Base-by-base conservation (phyloP, 495 filamentous ascomycete genomes). In the Penicillium arizonense region DNA sequence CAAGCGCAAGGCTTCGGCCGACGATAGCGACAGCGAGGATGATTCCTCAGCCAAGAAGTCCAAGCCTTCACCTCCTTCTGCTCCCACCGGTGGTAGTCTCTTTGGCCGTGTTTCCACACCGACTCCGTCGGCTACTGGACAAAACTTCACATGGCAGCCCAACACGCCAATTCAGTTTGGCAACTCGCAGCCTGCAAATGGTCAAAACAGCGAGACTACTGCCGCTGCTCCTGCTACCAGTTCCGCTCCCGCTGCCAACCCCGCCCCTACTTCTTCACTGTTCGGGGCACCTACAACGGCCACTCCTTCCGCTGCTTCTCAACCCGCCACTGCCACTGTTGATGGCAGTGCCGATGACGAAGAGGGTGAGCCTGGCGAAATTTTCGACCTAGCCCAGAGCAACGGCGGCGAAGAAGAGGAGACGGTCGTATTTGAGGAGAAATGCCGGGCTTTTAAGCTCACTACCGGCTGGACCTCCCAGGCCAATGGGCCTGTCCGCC, bases 401-500 rank as follows among this genome's bases (percentile, higher is more conserved):
- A 80, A 84, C 21, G 81, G 81, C 39, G 88, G 86, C 7, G 87
- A 91, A 63, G 87, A 90, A 61, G 75, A 89, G 51, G 88, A 92
- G 61, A 73, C 77, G 28, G 70, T 83, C 18, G 56, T 87, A 5
- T 78, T 83, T 58, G 82, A 89, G 54, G 76, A 82, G 12, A 81
- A 82, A 39, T 80, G 82, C 34, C 87, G 85, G 61, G 86, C 77
- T 8, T 61, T 85, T 49, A 83, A 85, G 59, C 75, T 78, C 14
- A 57, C 55, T 23, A 37, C 49, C 0, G 53, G 71, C 7, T 90
- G 87, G 86, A 59, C 69, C 12, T 78, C 71, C 6, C 76, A 82
- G 62, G 88, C 87, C 30, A 73, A 86, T 6, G 89, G 88, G 0
- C 77, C 77, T 4, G 61, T 88, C 21, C 84, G 85, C 5, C 61